A percentile compares a stretch with the other conserved stretches of the same genome.
Evolutionary conservation across 495 filamentous ascomycete genomes (phyloP).

Genomic region (Lophiostoma macrostomum): DNA sequence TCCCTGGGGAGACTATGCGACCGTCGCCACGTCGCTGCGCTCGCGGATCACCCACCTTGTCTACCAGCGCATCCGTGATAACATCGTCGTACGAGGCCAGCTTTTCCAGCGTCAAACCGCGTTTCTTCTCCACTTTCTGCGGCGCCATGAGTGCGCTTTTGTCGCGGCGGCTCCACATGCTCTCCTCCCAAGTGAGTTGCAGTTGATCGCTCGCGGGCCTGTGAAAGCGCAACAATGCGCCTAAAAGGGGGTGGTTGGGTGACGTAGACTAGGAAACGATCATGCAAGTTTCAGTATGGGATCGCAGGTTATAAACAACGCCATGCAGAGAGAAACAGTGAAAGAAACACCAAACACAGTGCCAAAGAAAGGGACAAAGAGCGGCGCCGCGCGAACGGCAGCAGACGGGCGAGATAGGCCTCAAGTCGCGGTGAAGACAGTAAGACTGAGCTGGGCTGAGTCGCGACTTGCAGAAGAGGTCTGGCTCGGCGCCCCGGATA

Average conservation of each 20-base stretch:
- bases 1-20: constrained; percentile 29
- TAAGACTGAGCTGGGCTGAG: constrained; percentile 10
- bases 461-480: neutral
- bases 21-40: constrained; percentile 1
- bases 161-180: neutral
- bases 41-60: constrained; percentile 66
- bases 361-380: constrained; percentile 14
- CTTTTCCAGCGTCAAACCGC: constrained; percentile 78
- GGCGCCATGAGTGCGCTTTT: constrained; percentile 14
- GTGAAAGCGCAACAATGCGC: too few relatives aligned
- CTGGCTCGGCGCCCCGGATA: too few relatives aligned
- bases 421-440: constrained; percentile 11
- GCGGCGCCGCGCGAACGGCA: constrained; percentile 12
- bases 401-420: constrained; percentile 6
- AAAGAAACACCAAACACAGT: constrained; percentile 3
- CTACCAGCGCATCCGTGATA: constrained; percentile 90
- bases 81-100: constrained; percentile 93
- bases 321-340: constrained; percentile 1
- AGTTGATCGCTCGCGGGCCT: too few relatives aligned
- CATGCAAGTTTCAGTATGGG: neutral
- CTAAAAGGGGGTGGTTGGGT: constrained; percentile 35
- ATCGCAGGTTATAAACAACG: neutral
- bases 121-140: constrained; percentile 49
- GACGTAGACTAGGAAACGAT: constrained; percentile 24
- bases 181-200: neutral